A percentile compares a stretch with the other conserved stretches of the same genome.
phyloP scores from a whole-genome alignment of 1,284 basidiomycete genomes.

The Naganishia albida region DNA sequence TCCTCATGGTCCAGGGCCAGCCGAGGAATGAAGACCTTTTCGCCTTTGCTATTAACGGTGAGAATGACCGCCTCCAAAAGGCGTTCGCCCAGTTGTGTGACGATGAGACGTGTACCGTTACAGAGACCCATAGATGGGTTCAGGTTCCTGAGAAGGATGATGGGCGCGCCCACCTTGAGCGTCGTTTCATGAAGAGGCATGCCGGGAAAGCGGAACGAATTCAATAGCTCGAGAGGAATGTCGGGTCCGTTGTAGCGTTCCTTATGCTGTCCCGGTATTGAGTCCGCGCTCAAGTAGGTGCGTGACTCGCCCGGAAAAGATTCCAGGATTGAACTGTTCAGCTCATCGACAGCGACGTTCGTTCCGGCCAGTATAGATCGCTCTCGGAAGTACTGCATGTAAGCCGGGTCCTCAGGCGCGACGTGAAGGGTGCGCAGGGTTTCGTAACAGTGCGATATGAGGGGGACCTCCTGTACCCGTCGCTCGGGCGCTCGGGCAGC shows the following conservation, averaged over 20 bases:
- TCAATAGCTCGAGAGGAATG: background rate
- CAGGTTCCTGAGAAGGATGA: background rate
- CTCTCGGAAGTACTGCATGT: background rate
- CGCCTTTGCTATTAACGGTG: background rate
- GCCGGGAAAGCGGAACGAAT: background rate
- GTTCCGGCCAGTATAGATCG: background rate
- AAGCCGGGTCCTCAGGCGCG: no score
- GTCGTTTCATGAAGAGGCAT: conserved; percentile 1
- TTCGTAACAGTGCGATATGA: no score
- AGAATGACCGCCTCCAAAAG: conserved; percentile 1
- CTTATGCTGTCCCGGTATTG: background rate
- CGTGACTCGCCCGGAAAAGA: background rate
- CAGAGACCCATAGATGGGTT: background rate
- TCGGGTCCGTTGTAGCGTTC: background rate
- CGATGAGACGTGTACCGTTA: conserved; percentile 1
- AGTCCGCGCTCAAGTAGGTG: background rate
- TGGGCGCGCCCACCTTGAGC: conserved; percentile 3
- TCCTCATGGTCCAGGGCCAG: background rate
- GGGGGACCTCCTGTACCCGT: no score
- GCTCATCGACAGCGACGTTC: background rate
- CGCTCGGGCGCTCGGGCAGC: no score
- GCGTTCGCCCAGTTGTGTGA: background rate
- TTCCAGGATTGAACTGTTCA: no score
- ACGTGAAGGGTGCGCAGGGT: no score
- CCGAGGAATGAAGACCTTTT: background rate